Evolutionary conservation across 768 basidiomycete species (phyloP).

Genomic region (Termitomyces sp.): DNA sequence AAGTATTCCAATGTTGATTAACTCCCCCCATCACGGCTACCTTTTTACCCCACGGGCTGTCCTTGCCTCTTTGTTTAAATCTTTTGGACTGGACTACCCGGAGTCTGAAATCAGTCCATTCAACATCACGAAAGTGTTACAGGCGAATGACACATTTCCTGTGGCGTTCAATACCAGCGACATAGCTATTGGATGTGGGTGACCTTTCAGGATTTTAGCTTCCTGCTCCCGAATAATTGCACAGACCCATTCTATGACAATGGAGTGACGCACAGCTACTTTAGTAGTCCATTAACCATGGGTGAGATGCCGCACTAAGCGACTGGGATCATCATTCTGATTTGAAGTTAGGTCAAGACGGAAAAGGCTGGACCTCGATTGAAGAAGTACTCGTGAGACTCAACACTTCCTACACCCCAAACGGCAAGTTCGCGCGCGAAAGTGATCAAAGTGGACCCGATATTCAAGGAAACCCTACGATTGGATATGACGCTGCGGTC

Average conservation of each 20-base stretch:
- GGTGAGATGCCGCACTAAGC: slow-evolving; percentile 12
- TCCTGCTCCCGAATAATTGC: neutral
- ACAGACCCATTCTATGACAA: slow-evolving; percentile 28
- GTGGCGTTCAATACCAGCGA: slow-evolving; percentile 16
- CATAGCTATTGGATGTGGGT: slow-evolving; percentile 19
- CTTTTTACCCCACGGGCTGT: slow-evolving; percentile 29
- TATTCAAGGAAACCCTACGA: slow-evolving; percentile 20
- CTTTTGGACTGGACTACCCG: slow-evolving; percentile 26
- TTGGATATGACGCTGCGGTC: slow-evolving; percentile 34
- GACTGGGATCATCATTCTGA: neutral
- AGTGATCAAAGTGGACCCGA: slow-evolving; percentile 16
- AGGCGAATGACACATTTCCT: slow-evolving; percentile 19
- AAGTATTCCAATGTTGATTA: slow-evolving; percentile 15
- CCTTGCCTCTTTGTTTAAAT: slow-evolving; percentile 24
- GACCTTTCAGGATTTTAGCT: neutral
- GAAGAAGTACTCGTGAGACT: slow-evolving; percentile 31
- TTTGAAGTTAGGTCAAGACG: slow-evolving; percentile 18
- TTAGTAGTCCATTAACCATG: slow-evolving; percentile 21
- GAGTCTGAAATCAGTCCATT: slow-evolving; percentile 14
- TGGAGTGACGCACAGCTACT: slow-evolving; percentile 20
- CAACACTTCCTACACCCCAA: slow-evolving; percentile 26
- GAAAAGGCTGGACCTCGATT: slow-evolving; percentile 26
- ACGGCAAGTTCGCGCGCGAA: slow-evolving; percentile 21
- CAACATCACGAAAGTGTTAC: slow-evolving; percentile 16
- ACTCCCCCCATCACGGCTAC: slow-evolving; percentile 17